phyloP scores from a whole-genome alignment of 2,329 filamentous ascomycete genomes.

The Verticillium nubilum region DNA sequence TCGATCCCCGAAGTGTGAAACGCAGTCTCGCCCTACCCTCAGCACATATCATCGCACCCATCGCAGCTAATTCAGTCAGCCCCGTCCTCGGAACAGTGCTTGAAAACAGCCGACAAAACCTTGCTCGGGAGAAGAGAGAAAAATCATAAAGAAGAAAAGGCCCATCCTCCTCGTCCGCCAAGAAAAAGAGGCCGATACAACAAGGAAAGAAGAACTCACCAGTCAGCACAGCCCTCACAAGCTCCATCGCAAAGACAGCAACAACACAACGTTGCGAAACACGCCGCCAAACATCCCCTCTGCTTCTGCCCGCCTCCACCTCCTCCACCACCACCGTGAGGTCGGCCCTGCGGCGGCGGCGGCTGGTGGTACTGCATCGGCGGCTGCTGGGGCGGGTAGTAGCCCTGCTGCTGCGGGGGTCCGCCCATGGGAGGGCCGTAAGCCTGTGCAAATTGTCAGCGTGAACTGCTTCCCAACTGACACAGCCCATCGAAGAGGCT shows the following conservation, averaged over 20 bases:
- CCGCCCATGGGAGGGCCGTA: conserved; percentile 21
- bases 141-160: no score
- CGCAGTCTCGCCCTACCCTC: neutral
- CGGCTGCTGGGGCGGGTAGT: conserved; percentile 25
- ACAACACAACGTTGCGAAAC: conserved; percentile 43
- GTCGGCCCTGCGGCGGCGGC: conserved; percentile 17
- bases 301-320: conserved; percentile 27
- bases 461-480: conserved; percentile 1
- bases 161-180: no score
- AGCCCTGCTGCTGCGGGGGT: conserved; percentile 23
- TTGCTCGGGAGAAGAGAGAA: no score
- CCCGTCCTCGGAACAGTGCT: neutral
- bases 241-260: conserved; percentile 45
- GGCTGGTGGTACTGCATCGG: conserved; percentile 39
- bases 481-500: neutral
- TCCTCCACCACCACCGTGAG: conserved; percentile 10
- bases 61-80: conserved; percentile 24
- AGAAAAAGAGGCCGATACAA: neutral
- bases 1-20: no score
- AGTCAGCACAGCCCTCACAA: conserved; percentile 36
- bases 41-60: conserved; percentile 22
- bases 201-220: conserved; percentile 26
- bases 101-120: neutral
- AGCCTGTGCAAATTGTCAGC: conserved; percentile 15
- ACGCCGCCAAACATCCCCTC: conserved; percentile 34